Base-by-base conservation (phyloP, 2,329 filamentous ascomycete species). In the Pseudogymnoascus sp. region DNA sequence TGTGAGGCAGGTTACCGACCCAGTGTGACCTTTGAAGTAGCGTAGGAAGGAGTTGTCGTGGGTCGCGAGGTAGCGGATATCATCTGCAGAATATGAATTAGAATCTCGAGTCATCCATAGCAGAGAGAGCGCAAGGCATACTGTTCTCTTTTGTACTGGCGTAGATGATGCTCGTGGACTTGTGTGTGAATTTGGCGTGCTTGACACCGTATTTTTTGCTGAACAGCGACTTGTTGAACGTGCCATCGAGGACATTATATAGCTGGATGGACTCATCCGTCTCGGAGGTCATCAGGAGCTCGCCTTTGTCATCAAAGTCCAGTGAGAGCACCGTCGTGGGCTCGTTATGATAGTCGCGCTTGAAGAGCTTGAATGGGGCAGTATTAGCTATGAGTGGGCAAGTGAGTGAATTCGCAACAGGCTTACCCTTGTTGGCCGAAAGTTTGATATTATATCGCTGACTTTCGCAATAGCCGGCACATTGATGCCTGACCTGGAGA, bases 181-280 rank as follows among this genome's bases (percentile, higher is more conserved):
- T 90, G 74, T 97, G 95, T 0, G 93, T 96, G 75, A 97, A 99
- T 69, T 91, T 89, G 38, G 95, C 95, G 63, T 97, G 83, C 74
- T 96, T 95, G 16, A 91, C 92, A 65, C 95, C 95, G 71, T 99
- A 99, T 75, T 99, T 99, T 74, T 97, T 96, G 77, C 90, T 96
- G 61, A 96, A 87, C 56, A 97, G 82, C 65, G 88, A 88, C 78
- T 97, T 97, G 56, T 91, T 90, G 69, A 92, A 88, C 65, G 90
- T 89, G 3, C 95, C 95, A 68, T 96, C 92, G 71, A 89, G 90
- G 66, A 96, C 88, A 71, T 95, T 96, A 79, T 96, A 99, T 34
- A 99, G 88, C 72, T 97, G 93, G 66, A 99, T 90, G 3, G 91
- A 96, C 74, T 97, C 93, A 75, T 99, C 95, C 78, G 91, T 92